Evolutionary conservation across 1,284 basidiomycete species (phyloP), one percentile per base, ranked within the genome.

Genomic region (Omphalotus olearius): DNA sequence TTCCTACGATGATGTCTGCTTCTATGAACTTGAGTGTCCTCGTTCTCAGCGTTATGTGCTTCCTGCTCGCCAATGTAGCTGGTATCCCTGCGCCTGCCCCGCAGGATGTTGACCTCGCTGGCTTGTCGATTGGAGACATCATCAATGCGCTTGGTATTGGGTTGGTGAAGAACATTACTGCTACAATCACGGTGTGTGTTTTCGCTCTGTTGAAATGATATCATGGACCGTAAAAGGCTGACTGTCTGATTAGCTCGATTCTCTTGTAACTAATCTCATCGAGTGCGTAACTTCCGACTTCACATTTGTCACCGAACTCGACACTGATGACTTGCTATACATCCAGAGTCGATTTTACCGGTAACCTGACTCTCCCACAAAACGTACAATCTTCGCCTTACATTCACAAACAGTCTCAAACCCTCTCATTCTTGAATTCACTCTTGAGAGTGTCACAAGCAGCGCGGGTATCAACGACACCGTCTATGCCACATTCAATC

Each of bases 391-490:
- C 23, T 30, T 17, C 10, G 11, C 33, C 23, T n/a, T 4, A 37
- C 17, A 28, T 13, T 20, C 23, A 23, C 18, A 2, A 49, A 36
- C 47, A 72, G 73, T 69, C 30, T 63, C 69, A 51, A 76, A 75
- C 60, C 71, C 73, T 2, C 70, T 76, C 35, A 57, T 64, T 25
- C 59, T 75, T 26, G 72, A 75, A 54, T 63, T 76, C 44, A 71
- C 72, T 30, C 64, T 76, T 52, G 69, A 76, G 56, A 60, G 60
- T 26, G 68, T 74, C 35, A 62, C 57, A 45, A 67, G 66, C 55
- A 58, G 60, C 30, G 72, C 73, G 16, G 71, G 73, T 9, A 55
- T 75, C 51, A 73, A 75, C 51, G 66, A 64, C 16, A 74, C 70
- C 4, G 64, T 65, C 44, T 73, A 62, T 52, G 70, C 72, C 14